Conservation (phyloP, 257 asterid genomes). For the Solanum appendiculatum region DNA sequence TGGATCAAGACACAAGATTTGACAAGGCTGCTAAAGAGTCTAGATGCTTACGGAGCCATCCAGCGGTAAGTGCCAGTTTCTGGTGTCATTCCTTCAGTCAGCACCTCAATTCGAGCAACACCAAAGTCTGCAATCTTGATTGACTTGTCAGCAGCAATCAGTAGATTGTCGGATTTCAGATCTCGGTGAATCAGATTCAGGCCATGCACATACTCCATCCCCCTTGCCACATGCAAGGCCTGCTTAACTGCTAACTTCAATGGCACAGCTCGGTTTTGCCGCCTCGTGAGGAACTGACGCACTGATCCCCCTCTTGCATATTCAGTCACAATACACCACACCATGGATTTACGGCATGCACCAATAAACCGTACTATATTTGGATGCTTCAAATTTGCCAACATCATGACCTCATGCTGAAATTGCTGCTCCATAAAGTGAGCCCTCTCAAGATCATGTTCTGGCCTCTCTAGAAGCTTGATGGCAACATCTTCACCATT, state of each 20-base stretch:
- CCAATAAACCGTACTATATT: conserved; percentile 92
- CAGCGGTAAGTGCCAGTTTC: conserved; percentile 98
- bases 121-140: conserved; percentile 98
- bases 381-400: conserved; percentile 76
- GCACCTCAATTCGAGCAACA: conserved; percentile 93
- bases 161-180: conserved; percentile 87
- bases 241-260: conserved; percentile 89
- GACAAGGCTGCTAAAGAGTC: background rate
- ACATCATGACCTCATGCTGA: conserved; percentile 96
- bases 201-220: conserved; percentile 92
- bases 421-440: conserved; percentile 91
- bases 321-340: conserved; percentile 94
- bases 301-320: conserved; percentile 96
- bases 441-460: conserved; percentile 64
- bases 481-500: conserved; percentile 93
- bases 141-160: conserved; percentile 83
- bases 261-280: conserved; percentile 83
- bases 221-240: conserved; percentile 95
- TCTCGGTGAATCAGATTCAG: conserved; percentile 83
- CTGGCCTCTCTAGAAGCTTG: conserved; percentile 91
- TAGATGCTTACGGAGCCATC: conserved; percentile 96
- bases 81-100: conserved; percentile 99
- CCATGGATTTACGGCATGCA: conserved; percentile 88
- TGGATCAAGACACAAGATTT: background rate
- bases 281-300: conserved; percentile 68